Percentiles rank a stretch among this genome's conserved stretches.
phyloP scores from a whole-genome alignment of 768 basidiomycete species.

The Russula emetica region DNA sequence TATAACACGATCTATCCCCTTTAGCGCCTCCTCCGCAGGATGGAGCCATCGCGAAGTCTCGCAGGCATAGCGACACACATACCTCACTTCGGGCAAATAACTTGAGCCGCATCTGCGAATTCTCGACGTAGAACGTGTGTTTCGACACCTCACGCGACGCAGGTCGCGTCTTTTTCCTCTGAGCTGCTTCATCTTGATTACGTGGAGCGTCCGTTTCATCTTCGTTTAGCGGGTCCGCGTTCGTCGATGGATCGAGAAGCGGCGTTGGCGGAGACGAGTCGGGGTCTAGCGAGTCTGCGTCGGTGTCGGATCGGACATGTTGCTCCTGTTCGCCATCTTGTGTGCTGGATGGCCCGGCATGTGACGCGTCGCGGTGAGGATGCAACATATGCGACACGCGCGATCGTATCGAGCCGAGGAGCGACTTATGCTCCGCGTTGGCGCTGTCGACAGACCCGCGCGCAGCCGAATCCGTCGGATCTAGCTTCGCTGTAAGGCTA shows the following conservation, averaged over 20 bases:
- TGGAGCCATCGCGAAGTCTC: neutral
- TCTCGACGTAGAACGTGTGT: constrained; percentile 92
- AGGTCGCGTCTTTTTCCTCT: constrained; percentile 47
- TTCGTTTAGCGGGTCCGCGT: constrained; percentile 50
- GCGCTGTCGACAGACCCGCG: constrained; percentile 30
- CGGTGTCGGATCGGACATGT: constrained; percentile 21
- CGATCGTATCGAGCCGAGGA: constrained; percentile 50
- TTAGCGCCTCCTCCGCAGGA: neutral
- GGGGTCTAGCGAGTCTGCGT: constrained; percentile 25
- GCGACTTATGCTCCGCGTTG: constrained; percentile 31
- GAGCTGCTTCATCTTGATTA: constrained; percentile 33
- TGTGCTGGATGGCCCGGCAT: constrained; percentile 1
- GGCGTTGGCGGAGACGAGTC: constrained; percentile 42
- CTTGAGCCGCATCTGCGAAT: constrained; percentile 86
- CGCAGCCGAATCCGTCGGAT: neutral
- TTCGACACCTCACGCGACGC: constrained; percentile 66
- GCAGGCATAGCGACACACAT: constrained; percentile 18
- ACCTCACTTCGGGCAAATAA: constrained; percentile 86
- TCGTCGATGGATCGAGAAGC: constrained; percentile 82
- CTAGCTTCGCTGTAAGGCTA: neutral
- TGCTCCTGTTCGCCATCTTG: constrained; percentile 11
- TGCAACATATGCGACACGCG: constrained; percentile 13
- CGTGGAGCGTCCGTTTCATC: constrained; percentile 31
- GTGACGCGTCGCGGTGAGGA: constrained; percentile 10
- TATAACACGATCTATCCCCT: constrained; percentile 31